Percentiles rank a stretch among this genome's conserved stretches.
phyloP scores from a whole-genome alignment of 352 stramenopile genomes.

The Phytophthora pluvialis region DNA sequence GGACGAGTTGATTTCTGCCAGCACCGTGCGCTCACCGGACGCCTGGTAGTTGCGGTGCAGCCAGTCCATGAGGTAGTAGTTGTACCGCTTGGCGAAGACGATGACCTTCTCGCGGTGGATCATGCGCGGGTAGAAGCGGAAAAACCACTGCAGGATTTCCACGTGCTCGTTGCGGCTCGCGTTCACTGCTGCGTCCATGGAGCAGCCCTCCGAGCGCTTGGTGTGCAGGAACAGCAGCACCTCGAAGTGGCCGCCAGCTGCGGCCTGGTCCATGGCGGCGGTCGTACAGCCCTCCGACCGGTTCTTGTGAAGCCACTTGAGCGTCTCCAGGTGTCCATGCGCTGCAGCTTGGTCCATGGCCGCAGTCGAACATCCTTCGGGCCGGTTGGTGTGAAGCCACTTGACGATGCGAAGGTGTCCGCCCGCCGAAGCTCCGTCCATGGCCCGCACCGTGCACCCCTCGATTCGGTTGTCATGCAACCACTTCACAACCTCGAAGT shows the following conservation, averaged over 20 bases:
- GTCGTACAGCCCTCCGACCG: constrained; percentile 42
- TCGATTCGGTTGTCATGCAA: constrained; percentile 37
- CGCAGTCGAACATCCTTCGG: constrained; percentile 40
- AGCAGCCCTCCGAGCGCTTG: constrained; percentile 34
- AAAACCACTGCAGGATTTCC: constrained; percentile 48
- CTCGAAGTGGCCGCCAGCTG: constrained; percentile 45
- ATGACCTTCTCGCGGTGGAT: constrained; percentile 50
- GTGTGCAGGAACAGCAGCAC: constrained; percentile 46
- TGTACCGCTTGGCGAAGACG: constrained; percentile 47
- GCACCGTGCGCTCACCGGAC: constrained; percentile 37
- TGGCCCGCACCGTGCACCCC: constrained; percentile 38
- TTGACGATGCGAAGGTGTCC: constrained; percentile 39
- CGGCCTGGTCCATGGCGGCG: constrained; percentile 40
- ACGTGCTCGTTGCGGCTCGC: constrained; percentile 44
- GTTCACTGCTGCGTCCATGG: constrained; percentile 43
- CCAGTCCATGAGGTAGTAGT: constrained; percentile 53
- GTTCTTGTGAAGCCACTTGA: constrained; percentile 41
- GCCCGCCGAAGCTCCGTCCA: constrained; percentile 34
- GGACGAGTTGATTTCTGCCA: constrained; percentile 46
- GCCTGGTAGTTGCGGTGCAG: constrained; percentile 47
- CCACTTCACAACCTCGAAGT: constrained; percentile 45
- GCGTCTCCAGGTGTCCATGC: constrained; percentile 32
- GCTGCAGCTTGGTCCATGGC: constrained; percentile 48
- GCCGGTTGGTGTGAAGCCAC: constrained; percentile 39
- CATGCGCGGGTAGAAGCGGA: constrained; percentile 41